Evolutionary conservation across 164 flowering plant genomes (phyloP).

Genomic region (Stephania cephalantha): DNA sequence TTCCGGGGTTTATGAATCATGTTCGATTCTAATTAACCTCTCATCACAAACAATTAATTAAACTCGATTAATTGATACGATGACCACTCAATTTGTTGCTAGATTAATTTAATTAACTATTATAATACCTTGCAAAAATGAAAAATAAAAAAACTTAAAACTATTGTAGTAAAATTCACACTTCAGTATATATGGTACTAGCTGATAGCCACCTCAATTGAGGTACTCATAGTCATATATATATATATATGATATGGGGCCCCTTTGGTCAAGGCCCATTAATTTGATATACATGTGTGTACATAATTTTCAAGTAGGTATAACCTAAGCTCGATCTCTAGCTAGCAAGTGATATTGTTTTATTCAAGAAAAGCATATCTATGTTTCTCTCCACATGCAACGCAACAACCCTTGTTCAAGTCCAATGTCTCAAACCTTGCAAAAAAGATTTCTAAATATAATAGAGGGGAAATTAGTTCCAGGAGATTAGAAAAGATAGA

Average conservation of each 20-base stretch:
- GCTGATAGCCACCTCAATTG: neutral
- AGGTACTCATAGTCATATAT: too few species aligned
- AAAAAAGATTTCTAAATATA: neutral
- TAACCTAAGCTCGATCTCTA: neutral
- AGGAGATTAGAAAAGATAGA: slow-evolving; percentile 12
- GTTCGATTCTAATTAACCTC: too few species aligned
- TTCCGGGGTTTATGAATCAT: neutral
- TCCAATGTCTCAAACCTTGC: slow-evolving; percentile 4
- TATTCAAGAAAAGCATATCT: slow-evolving; percentile 15
- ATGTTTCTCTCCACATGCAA: slow-evolving; percentile 35
- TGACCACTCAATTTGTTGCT: too few species aligned
- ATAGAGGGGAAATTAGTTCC: neutral
- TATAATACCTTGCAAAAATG: too few species aligned
- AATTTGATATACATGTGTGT: neutral
- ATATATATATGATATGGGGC: neutral
- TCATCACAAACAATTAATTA: too few species aligned
- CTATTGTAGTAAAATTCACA: too few species aligned
- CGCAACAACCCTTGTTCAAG: slow-evolving; percentile 20
- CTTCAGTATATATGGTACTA: neutral
- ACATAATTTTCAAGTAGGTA: neutral
- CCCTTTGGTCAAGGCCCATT: neutral
- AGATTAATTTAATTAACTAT: too few species aligned
- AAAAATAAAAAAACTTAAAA: too few species aligned
- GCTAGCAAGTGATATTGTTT: neutral
- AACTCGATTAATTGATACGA: too few species aligned